These are phyloP conservation scores for Diaporthe sp. DNA, from an alignment of 2,329 filamentous ascomycete genomes.

Conservation along the genomic window DNA sequence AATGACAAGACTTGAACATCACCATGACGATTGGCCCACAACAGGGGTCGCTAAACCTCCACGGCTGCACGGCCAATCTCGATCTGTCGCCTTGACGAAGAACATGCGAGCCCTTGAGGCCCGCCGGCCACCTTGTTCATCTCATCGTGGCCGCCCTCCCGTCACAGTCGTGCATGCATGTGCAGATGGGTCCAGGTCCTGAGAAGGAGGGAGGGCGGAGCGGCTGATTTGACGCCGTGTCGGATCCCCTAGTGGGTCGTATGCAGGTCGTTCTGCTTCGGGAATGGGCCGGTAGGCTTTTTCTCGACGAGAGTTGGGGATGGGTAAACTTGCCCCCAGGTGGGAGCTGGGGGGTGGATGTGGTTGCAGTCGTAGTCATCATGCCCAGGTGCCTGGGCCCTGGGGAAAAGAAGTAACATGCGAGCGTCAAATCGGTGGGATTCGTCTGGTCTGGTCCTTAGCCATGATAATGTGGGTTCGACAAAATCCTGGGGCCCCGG, in stretches of 20 bases:
- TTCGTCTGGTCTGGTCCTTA: constrained; percentile 4
- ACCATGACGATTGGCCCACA: constrained; percentile 20
- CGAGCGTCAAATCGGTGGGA: constrained; percentile 30
- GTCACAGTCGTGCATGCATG: constrained; percentile 26
- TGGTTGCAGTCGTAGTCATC: constrained; percentile 18
- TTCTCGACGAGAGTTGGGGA: not conserved
- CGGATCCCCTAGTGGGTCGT: constrained; percentile 24
- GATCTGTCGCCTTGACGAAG: constrained; percentile 8
- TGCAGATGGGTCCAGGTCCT: constrained; percentile 2
- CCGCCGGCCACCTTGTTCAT: constrained; percentile 27
- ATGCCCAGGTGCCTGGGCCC: constrained; percentile 12
- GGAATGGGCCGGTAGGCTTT: constrained; percentile 21
- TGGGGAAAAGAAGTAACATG: not conserved
- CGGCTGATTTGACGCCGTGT: constrained; percentile 28
- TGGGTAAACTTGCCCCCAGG: not conserved
- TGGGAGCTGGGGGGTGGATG: not conserved
- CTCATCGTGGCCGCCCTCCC: constrained; percentile 24
- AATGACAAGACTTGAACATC: constrained; percentile 3
- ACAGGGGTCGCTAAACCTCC: not conserved
- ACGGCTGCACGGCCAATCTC: constrained; percentile 6
- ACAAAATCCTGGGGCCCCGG: constrained; percentile 36
- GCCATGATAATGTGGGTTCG: constrained; percentile 23
- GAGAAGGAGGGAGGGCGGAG: constrained; percentile 29
- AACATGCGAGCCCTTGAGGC: constrained; percentile 1
- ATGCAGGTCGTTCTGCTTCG: constrained; percentile 36